These are phyloP conservation scores for Lachnellula occidentalis DNA, from an alignment of 2,329 filamentous ascomycete species.

Conservation along the genomic window DNA sequence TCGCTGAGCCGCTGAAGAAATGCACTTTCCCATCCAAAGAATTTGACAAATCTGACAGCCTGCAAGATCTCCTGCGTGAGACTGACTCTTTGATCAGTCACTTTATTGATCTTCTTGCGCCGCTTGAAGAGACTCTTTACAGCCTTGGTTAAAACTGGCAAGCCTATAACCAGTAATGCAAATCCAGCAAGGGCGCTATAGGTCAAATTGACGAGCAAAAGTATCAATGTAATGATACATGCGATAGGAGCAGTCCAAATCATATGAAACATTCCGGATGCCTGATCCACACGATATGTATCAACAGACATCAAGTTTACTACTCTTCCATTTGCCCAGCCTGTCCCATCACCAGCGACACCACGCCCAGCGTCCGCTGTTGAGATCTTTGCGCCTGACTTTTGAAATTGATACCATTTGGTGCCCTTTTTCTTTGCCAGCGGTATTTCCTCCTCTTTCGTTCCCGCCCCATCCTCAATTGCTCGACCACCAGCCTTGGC, in stretches of 20 bases:
- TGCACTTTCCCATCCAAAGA: conserved; percentile 88
- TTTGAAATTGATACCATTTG: conserved; percentile 29
- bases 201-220: conserved; percentile 80
- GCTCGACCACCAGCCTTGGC: conserved; percentile 75
- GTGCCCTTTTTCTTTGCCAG: conserved; percentile 36
- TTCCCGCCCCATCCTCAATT: conserved; percentile 33
- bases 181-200: conserved; percentile 90
- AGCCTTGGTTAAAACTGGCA: conserved; percentile 71
- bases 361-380: conserved; percentile 36
- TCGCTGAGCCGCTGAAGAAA: conserved; percentile 72
- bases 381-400: conserved; percentile 38
- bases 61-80: conserved; percentile 89
- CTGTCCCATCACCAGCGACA: conserved; percentile 63
- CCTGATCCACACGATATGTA: conserved; percentile 86
- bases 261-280: conserved; percentile 84
- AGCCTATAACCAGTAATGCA: conserved; percentile 68
- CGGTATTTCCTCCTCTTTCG: conserved; percentile 40
- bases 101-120: conserved; percentile 78
- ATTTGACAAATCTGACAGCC: conserved; percentile 92
- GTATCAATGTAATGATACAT: conserved; percentile 69
- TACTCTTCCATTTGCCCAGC: conserved; percentile 90
- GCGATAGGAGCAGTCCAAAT: conserved; percentile 81
- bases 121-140: conserved; percentile 72
- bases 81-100: conserved; percentile 87
- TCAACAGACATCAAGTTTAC: conserved; percentile 94